Base-by-base conservation (phyloP, 2,329 filamentous ascomycete species). In the Colletotrichum cuscutae region DNA sequence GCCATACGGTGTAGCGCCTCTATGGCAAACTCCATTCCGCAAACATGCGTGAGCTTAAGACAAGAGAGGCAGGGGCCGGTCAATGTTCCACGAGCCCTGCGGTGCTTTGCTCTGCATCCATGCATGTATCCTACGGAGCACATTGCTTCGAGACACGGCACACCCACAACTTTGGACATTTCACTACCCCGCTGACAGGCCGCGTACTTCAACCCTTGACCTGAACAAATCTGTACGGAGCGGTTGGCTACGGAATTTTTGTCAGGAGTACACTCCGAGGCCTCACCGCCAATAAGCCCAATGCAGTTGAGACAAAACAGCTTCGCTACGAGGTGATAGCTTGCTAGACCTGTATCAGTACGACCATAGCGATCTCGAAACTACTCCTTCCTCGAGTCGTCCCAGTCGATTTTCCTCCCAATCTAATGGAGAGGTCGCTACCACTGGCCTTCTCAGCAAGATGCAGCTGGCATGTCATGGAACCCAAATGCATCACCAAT, bases 11-110 rank as follows among this genome's bases (percentile, higher is more conserved):
- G 37, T 19, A 35, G 32, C 32, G 32, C 37, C 37, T 42, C 37
- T 6, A 15, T 12, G 12, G 37, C 37, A 42, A 42, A 15, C 37
- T 19, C 5, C 22, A 32, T 49, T 65, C 62, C 62, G 62, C 62
- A 65, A 65, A 57, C 62, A 65, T 65, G 42, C 19, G 42, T 19
- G 42, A 49, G 42, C 42, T 49, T 22, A 49, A 49, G 42, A 49
- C 42, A 49, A 49, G 42, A 49, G 42, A 49, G 42, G 19, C 42
- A 49, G 42, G 42, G 42, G 4, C 42, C 42, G 42, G 19, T 49
- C 42, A 49, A 49, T 49, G 19, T 49, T 49, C 42, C 42, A 49
- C 42, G 42, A 49, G 42, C 42, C 42, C 42, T 49, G 42, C 19
- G 19, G 42, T n/a, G 42, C 42, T n/a, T 11, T 49, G 42, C 42